Evolutionary conservation across 257 asterid genomes (phyloP).

Genomic region (Cruciata laevipes): DNA sequence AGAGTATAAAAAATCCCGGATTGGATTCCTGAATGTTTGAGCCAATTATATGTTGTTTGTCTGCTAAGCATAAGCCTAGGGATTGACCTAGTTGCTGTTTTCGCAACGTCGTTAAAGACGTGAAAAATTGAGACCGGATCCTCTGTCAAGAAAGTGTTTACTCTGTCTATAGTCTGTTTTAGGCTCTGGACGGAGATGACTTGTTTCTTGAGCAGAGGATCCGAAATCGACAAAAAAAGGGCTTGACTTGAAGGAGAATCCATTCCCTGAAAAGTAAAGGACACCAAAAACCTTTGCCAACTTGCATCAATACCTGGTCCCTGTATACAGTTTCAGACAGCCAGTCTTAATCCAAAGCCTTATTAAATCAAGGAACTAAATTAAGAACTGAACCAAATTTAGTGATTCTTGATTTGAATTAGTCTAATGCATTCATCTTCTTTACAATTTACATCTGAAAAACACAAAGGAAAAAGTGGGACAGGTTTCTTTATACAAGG

Average conservation of each 20-base stretch:
- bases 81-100: neutral
- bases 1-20: no score
- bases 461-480: neutral
- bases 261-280: neutral
- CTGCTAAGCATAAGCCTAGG: no score
- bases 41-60: no score
- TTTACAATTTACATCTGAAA: neutral
- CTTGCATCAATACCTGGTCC: constrained; percentile 12
- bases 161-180: neutral
- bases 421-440: neutral
- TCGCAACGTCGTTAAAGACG: neutral
- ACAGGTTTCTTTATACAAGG: neutral
- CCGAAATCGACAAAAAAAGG: neutral
- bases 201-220: neutral
- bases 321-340: neutral
- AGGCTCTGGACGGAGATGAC: neutral
- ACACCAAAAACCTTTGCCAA: constrained; percentile 4
- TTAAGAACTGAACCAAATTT: neutral
- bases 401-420: neutral
- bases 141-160: neutral
- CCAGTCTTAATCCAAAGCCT: neutral
- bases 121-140: no score
- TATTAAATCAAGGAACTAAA: neutral
- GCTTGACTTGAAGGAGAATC: constrained; percentile 6
- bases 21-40: no score